Percentiles rank a stretch among this genome's conserved stretches.
Evolutionary conservation across 2,329 filamentous ascomycete species (phyloP).

Genomic region (Aspergillus pseudoterreus): DNA sequence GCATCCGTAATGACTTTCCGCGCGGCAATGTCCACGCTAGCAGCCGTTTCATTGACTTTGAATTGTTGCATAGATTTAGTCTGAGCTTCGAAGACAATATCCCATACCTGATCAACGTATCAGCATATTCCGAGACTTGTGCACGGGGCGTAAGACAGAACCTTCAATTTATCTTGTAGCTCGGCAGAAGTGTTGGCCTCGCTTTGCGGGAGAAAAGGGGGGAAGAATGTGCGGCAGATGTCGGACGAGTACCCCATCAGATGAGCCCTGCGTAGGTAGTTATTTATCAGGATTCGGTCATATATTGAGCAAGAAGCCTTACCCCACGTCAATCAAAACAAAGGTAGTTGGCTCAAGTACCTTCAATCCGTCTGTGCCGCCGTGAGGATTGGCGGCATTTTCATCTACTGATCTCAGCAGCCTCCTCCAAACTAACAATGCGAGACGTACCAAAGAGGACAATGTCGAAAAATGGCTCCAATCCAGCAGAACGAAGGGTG

Average conservation of each 20-base stretch:
- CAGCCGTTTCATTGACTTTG: constrained; percentile 51
- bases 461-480: constrained; percentile 61
- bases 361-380: constrained; percentile 44
- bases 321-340: constrained; percentile 60
- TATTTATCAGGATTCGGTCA: neutral
- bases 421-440: neutral
- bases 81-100: constrained; percentile 61
- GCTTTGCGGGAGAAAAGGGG: constrained; percentile 26
- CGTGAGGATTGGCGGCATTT: constrained; percentile 39
- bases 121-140: neutral
- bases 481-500: constrained; percentile 51
- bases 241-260: constrained; percentile 62
- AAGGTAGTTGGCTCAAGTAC: constrained; percentile 53
- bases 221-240: constrained; percentile 61
- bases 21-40: constrained; percentile 59
- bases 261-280: constrained; percentile 43
- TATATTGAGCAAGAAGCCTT: constrained; percentile 2
- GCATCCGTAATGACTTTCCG: constrained; percentile 55
- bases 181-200: constrained; percentile 11
- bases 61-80: constrained; percentile 52
- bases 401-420: constrained; percentile 21
- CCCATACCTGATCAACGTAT: constrained; percentile 46
- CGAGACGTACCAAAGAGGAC: constrained; percentile 52
- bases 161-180: constrained; percentile 47
- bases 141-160: neutral